Conservation (phyloP, 2,329 filamentous ascomycete genomes). For the Ceratocystis eucalypticola region DNA sequence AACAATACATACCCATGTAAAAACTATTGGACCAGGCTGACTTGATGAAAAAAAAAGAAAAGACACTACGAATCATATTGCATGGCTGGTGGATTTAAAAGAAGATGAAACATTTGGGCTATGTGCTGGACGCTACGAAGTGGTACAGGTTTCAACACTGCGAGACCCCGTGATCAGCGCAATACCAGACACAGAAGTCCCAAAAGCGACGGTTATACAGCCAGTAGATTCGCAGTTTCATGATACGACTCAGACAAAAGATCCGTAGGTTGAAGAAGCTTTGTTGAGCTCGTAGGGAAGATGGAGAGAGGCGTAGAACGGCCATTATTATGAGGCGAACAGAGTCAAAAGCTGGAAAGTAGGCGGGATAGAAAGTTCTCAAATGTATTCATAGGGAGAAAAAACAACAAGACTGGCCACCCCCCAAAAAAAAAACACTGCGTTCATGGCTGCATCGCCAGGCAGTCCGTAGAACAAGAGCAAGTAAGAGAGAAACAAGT, state of each 20-base stretch:
- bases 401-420: background rate
- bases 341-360: background rate
- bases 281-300: background rate
- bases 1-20: background rate
- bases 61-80: background rate
- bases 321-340: background rate
- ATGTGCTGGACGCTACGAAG: background rate
- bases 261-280: background rate
- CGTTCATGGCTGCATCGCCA: background rate
- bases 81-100: background rate
- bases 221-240: background rate
- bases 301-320: background rate
- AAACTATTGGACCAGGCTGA: background rate
- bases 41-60: background rate
- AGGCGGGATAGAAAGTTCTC: background rate
- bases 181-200: background rate
- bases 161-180: background rate
- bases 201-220: background rate
- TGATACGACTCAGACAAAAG: background rate
- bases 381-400: background rate
- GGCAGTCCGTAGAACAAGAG: background rate
- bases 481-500: background rate
- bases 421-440: background rate
- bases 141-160: slow-evolving; percentile 4
- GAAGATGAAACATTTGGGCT: slow-evolving; percentile 1